Percentiles rank a stretch among this genome's conserved stretches.
These are phyloP conservation scores for Candida tetrigidarum DNA, from an alignment of 1,139 yeast species.

Conservation along the genomic window DNA sequence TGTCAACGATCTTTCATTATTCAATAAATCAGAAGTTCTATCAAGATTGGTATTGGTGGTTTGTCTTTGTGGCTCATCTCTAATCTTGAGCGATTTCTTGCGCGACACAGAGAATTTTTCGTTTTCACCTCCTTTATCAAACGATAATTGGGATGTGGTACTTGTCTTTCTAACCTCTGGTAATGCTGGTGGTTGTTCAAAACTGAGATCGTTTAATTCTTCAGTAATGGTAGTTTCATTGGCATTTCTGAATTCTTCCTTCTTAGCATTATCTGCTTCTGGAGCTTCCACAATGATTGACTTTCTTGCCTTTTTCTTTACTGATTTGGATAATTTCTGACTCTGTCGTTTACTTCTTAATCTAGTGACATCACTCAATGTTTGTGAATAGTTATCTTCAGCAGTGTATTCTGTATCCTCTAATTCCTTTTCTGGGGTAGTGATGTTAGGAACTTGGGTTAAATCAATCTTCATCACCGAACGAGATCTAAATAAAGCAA, in stretches of 20 bases:
- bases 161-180: conserved; percentile 13
- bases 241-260: conserved; percentile 21
- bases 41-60: conserved; percentile 40
- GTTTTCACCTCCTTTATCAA: conserved; percentile 16
- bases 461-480: conserved; percentile 56
- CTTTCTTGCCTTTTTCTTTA: conserved; percentile 51
- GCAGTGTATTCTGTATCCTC: conserved; percentile 17
- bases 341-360: conserved; percentile 76
- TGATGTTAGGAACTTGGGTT: conserved; percentile 7
- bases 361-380: conserved; percentile 78
- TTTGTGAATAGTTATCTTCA: conserved; percentile 59
- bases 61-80: conserved; percentile 48
- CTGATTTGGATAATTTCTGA: conserved; percentile 60
- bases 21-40: conserved; percentile 68
- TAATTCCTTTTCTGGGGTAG: not conserved
- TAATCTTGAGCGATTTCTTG: conserved; percentile 41
- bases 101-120: conserved; percentile 37
- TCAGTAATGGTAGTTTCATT: conserved; percentile 21
- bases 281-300: conserved; percentile 54
- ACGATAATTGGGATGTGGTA: conserved; percentile 21
- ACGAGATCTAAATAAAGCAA: conserved; percentile 81
- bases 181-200: conserved; percentile 7
- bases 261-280: conserved; percentile 51
- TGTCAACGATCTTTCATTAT: conserved; percentile 84
- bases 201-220: conserved; percentile 15